Percentiles rank a stretch among this genome's conserved stretches.
Conservation (phyloP, 2,329 filamentous ascomycete species). For the Cercospora berteroae region DNA sequence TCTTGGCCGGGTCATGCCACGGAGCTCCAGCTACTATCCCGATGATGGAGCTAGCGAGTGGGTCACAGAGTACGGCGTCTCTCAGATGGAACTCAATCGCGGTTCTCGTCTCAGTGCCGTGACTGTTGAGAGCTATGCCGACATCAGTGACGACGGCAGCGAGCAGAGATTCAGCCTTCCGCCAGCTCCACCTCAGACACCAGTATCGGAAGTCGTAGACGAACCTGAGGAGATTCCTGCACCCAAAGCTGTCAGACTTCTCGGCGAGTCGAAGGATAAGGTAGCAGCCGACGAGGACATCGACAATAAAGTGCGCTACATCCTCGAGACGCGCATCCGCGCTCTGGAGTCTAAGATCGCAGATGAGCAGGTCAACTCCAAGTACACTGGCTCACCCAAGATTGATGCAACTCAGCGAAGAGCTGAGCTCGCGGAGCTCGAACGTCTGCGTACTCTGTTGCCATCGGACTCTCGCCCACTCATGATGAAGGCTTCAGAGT, state of each 20-base stretch:
- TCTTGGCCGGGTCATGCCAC: slow-evolving; percentile 9
- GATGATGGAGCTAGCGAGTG: slow-evolving; percentile 16
- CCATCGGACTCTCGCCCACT: slow-evolving; percentile 11
- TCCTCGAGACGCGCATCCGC: slow-evolving; percentile 8
- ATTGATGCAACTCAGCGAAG: slow-evolving; percentile 10
- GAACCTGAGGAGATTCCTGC: background rate
- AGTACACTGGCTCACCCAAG: slow-evolving; percentile 5
- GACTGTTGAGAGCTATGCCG: slow-evolving; percentile 27
- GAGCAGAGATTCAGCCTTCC: slow-evolving; percentile 12
- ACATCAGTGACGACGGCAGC: slow-evolving; percentile 27
- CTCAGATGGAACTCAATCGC: slow-evolving; percentile 10
- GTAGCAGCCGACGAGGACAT: background rate
- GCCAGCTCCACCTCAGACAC: background rate
- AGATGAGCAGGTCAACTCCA: slow-evolving; percentile 1
- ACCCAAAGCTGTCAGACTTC: background rate
- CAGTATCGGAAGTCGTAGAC: background rate
- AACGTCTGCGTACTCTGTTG: slow-evolving; percentile 9
- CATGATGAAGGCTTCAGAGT: slow-evolving; percentile 11
- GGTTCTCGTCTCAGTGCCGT: slow-evolving; percentile 6
- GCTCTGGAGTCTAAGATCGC: slow-evolving; percentile 15
- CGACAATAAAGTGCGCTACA: background rate
- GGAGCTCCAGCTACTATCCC: slow-evolving; percentile 21
- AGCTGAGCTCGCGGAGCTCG: slow-evolving; percentile 18
- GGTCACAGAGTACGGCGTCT: slow-evolving; percentile 16
- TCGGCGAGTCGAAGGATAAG: background rate